Evolutionary conservation across 176 grass and related monocot genomes (phyloP).

Genomic region (Saccharum spontaneum): DNA sequence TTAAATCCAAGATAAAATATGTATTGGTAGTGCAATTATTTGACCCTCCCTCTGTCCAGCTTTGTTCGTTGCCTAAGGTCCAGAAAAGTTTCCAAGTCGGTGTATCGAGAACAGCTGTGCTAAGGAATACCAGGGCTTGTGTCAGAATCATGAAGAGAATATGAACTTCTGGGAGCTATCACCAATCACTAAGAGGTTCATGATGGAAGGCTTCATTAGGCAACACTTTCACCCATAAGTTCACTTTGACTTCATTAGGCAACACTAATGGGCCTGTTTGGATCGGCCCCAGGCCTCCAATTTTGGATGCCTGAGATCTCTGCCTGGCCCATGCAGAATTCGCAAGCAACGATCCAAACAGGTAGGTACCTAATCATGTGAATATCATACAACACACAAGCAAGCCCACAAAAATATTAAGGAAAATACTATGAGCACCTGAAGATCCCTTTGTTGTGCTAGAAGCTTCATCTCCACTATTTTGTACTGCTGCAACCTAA

Average conservation of each 20-base stretch:
- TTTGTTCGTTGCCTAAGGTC: neutral
- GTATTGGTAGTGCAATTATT: neutral
- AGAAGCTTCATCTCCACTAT: constrained; percentile 99
- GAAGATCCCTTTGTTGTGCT: constrained; percentile 95
- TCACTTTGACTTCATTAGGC: neutral
- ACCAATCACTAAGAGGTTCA: neutral
- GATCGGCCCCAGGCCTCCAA: too few relatives aligned
- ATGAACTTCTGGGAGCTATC: too few relatives aligned
- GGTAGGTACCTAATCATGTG: neutral
- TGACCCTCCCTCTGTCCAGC: neutral
- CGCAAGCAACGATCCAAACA: too few relatives aligned
- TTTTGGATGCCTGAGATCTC: too few relatives aligned
- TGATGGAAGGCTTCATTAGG: neutral
- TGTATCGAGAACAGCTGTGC: neutral
- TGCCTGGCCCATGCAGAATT: too few relatives aligned
- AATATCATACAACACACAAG: neutral
- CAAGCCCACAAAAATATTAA: neutral
- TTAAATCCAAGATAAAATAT: neutral
- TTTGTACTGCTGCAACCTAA: constrained; percentile 91
- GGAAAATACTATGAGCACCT: constrained; percentile 47
- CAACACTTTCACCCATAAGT: constrained; percentile 18
- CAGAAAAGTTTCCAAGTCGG: neutral
- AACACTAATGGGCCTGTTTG: neutral
- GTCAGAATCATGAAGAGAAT: neutral
- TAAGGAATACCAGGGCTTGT: neutral